phyloP scores from a whole-genome alignment of 257 asterid species.

The Nicotiana otophora region DNA sequence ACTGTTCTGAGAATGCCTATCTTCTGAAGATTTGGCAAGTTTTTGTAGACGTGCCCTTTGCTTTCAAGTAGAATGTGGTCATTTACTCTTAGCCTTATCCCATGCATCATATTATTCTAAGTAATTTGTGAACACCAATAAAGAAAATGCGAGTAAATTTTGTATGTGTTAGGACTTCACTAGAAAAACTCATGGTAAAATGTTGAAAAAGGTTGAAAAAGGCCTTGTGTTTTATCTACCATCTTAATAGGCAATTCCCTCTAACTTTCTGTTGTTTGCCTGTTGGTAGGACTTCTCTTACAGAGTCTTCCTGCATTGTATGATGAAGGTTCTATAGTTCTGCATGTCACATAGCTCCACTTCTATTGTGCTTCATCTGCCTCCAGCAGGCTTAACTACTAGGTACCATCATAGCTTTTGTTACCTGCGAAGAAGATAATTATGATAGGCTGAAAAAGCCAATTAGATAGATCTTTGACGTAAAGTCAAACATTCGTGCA shows the following conservation, averaged over 20 bases:
- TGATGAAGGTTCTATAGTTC: slow-evolving; percentile 4
- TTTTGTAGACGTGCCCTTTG: not conserved
- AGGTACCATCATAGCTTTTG: not conserved
- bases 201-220: not conserved
- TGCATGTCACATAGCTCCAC: not conserved
- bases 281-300: not conserved
- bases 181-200: not conserved
- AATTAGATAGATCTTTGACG: not conserved
- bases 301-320: not conserved
- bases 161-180: not conserved
- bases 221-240: not conserved
- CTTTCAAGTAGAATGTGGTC: not conserved
- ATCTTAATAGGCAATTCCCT: not conserved
- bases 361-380: not conserved
- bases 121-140: not conserved
- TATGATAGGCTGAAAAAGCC: not conserved
- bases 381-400: slow-evolving; percentile 5
- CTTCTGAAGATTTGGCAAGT: not conserved
- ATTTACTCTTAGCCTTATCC: not conserved
- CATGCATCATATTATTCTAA: not conserved
- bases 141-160: not conserved
- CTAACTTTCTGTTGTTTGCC: not conserved
- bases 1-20: slow-evolving; percentile 1
- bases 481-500: not conserved
- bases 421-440: not conserved